Evolutionary conservation across 1,284 basidiomycete genomes (phyloP), one percentile per base, ranked within the genome.

Genomic region (Amylostereum chailletii): DNA sequence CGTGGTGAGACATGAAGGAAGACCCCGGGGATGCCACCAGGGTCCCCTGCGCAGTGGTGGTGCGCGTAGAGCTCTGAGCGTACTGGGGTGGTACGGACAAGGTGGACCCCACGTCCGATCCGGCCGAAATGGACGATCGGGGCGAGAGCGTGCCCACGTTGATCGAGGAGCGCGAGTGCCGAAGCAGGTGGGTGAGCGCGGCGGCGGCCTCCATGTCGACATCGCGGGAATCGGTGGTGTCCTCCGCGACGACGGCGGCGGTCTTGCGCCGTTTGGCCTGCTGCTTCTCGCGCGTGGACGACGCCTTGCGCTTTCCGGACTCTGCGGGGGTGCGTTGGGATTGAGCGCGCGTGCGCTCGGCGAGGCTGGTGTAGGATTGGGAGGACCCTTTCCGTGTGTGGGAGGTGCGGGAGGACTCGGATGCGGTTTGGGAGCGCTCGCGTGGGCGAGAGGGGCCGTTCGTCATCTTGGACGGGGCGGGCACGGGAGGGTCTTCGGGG

Each of bases 161-260:
- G 27, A 76, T 71, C 11, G 79, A 76, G 38, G 79, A 76, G 46
- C 83, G 74, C 55, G 83, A 75, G 50, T 81, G 74, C 48, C 82
- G 71, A 46, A 83, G 69, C 45, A 90, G 70, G 8, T 80, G 81
- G 1, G 87, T 88, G 53, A 90, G 68, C 5, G 86, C 86, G 27
- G 81, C 83, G 4, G 87, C 86, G 33, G 86, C 86, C 62, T 86
- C 83, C 74, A 87, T 83, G 62, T 89, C 85, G 48, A 82, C 74
- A 54, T 83, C 83, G 19, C 70, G 72, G 57, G 79, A 74, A 11
- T 49, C 51, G 31, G 64, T 63, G 50, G 71, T 69, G 50, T 71
- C 63, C 42, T 62, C 60, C 46, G 54, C 57, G 42, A 58, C 59
- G 49, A 61, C 67, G 60, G 53, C 67, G 47, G 47, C 66, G 53